Conservation (phyloP, 331 rosid genomes). For the Malus hybrid region DNA sequence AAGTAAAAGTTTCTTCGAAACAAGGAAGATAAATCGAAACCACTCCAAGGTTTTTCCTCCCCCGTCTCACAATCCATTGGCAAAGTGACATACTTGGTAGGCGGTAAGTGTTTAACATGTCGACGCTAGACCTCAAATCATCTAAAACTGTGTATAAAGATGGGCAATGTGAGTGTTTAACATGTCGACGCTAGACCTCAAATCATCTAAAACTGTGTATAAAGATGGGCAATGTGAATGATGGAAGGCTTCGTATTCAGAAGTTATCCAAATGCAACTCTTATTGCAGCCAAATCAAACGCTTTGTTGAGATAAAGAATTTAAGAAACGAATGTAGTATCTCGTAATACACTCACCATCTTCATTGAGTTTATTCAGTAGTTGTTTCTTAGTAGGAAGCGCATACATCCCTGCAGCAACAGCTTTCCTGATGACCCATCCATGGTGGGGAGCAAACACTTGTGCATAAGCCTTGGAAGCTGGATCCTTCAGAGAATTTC, state of each 20-base stretch:
- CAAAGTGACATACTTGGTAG: neutral
- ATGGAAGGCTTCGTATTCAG: neutral
- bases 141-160: neutral
- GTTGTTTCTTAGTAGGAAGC: constrained; percentile 68
- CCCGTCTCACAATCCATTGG: neutral
- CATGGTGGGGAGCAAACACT: constrained; percentile 79
- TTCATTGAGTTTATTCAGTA: constrained; percentile 64
- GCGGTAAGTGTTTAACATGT: neutral
- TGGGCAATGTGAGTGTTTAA: neutral
- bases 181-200: neutral
- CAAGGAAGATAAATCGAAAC: neutral
- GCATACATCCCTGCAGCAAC: constrained; percentile 90
- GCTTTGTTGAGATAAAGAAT: neutral
- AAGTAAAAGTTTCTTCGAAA: neutral
- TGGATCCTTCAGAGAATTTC: constrained; percentile 68
- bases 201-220: neutral
- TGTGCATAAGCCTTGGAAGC: constrained; percentile 82
- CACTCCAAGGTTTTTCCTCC: neutral
- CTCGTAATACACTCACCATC: constrained; percentile 53
- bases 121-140: neutral
- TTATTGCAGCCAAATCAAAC: neutral
- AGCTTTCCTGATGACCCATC: constrained; percentile 89
- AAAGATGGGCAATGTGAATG: neutral
- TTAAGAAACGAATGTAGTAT: neutral
- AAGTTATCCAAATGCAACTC: neutral